A percentile compares a stretch with the other conserved stretches of the same genome.
phyloP scores from a whole-genome alignment of 176 grass and related monocot species.

The Panicum miliaceum region DNA sequence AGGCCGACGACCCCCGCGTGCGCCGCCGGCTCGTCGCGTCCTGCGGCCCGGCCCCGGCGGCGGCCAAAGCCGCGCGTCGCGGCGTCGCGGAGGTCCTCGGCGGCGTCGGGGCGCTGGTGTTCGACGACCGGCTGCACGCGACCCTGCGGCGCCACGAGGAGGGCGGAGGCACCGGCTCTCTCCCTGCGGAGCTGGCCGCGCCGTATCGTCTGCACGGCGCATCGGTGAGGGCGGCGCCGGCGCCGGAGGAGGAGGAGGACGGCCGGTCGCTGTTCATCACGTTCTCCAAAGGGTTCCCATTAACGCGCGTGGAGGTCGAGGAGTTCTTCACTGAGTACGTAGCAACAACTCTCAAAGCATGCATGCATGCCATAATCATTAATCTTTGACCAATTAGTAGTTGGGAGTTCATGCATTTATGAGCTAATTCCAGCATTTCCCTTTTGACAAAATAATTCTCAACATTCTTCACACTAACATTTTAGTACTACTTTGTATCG shows the following conservation, averaged over 20 bases:
- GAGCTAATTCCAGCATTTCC: neutral
- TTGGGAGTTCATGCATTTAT: neutral
- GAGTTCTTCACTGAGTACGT: conserved; percentile 77
- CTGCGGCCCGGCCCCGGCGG: neutral
- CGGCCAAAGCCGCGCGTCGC: conserved; percentile 28
- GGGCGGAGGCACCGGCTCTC: neutral
- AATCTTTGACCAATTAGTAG: neutral
- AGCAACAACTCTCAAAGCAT: conserved; percentile 23
- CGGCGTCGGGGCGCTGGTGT: conserved; percentile 59
- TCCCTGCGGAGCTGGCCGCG: conserved; percentile 50
- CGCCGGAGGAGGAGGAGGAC: neutral
- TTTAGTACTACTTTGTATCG: neutral
- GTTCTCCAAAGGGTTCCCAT: conserved; percentile 77
- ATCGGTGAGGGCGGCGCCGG: neutral
- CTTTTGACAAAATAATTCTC: neutral
- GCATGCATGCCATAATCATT: neutral
- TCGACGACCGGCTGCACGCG: conserved; percentile 59
- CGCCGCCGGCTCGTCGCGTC: conserved; percentile 40
- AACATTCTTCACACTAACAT: neutral
- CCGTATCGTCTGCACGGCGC: neutral
- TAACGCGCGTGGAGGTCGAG: conserved; percentile 61
- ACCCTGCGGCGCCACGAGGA: conserved; percentile 56
- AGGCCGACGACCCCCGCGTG: neutral
- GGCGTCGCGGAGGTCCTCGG: conserved; percentile 45
- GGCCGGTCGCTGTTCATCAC: conserved; percentile 79